Conservation (phyloP, 2,329 filamentous ascomycete species). For the Thelonectria olida region DNA sequence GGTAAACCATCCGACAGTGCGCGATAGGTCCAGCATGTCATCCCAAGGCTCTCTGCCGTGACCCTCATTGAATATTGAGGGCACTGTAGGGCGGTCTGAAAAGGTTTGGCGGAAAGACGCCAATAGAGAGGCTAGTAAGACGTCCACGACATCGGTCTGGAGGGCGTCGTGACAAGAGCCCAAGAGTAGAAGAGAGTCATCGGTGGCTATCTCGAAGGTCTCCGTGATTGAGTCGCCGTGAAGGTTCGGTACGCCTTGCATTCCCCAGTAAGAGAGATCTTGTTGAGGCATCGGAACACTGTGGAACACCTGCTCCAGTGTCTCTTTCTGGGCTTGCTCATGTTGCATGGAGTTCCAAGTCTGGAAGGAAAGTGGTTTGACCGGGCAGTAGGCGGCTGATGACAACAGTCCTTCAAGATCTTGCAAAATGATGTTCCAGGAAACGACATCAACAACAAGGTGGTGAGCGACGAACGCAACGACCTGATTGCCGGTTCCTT, state of each 20-base stretch:
- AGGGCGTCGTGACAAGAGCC: constrained; percentile 21
- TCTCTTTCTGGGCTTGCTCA: not conserved
- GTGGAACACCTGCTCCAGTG: not conserved
- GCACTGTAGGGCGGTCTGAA: constrained; percentile 29
- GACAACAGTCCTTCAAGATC: constrained; percentile 52
- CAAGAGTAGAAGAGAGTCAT: constrained; percentile 13
- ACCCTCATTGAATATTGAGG: constrained; percentile 40
- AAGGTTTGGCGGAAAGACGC: constrained; percentile 36
- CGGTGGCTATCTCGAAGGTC: not conserved
- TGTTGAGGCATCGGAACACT: not conserved
- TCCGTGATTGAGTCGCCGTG: not conserved
- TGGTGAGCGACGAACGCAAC: constrained; percentile 43
- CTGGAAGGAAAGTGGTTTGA: constrained; percentile 20
- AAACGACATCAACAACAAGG: constrained; percentile 51
- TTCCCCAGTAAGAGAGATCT: not conserved
- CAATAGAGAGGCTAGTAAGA: constrained; percentile 39
- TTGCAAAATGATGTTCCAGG: constrained; percentile 52
- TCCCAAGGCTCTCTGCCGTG: constrained; percentile 45
- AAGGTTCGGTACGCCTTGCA: not conserved
- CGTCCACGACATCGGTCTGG: constrained; percentile 41
- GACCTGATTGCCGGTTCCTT: constrained; percentile 20
- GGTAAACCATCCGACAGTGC: constrained; percentile 48
- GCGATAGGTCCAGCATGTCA: constrained; percentile 35
- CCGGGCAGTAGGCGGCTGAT: not conserved
- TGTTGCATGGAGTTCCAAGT: not conserved